Evolutionary conservation across 148 eudicot species (phyloP).

Genomic region (Simmondsia chinensis): DNA sequence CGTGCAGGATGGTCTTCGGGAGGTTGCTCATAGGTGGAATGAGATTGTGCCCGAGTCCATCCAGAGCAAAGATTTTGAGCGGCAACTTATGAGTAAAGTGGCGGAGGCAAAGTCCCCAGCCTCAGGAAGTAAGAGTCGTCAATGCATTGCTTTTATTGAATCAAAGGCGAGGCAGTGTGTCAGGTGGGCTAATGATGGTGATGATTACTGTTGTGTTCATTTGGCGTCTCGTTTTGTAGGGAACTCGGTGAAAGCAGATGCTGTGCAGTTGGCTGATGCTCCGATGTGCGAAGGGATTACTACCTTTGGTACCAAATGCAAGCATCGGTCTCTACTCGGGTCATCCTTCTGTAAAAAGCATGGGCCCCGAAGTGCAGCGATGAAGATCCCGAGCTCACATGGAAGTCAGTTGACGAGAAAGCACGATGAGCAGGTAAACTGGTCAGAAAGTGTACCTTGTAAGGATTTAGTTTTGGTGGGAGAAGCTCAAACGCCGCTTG

Average conservation of each 20-base stretch:
- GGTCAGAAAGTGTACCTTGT: constrained; percentile 22
- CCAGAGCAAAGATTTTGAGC: constrained; percentile 19
- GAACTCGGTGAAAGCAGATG: constrained; percentile 33
- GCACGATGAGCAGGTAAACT: constrained; percentile 25
- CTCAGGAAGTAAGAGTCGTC: constrained; percentile 39
- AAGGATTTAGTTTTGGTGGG: constrained; percentile 29
- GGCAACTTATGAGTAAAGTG: constrained; percentile 23
- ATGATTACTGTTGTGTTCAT: constrained; percentile 90
- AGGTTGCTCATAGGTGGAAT: constrained; percentile 34
- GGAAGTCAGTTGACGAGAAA: constrained; percentile 48
- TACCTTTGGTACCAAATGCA: constrained; percentile 71
- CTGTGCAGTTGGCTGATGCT: constrained; percentile 29
- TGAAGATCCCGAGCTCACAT: constrained; percentile 20
- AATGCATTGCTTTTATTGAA: constrained; percentile 81
- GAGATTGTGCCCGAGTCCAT: constrained; percentile 32
- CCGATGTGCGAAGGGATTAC: constrained; percentile 82
- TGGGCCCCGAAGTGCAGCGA: constrained; percentile 32
- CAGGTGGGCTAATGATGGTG: constrained; percentile 95
- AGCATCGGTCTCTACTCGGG: constrained; percentile 69
- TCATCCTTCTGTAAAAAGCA: constrained; percentile 86
- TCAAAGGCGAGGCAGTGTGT: constrained; percentile 90
- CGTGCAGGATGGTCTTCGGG: constrained; percentile 13
- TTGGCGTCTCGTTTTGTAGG: constrained; percentile 48
- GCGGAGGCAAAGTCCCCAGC: constrained; percentile 20
- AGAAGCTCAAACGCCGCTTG: constrained; percentile 33